Conservation (phyloP, 306 rosid species). For the Sicyos baderoa region DNA sequence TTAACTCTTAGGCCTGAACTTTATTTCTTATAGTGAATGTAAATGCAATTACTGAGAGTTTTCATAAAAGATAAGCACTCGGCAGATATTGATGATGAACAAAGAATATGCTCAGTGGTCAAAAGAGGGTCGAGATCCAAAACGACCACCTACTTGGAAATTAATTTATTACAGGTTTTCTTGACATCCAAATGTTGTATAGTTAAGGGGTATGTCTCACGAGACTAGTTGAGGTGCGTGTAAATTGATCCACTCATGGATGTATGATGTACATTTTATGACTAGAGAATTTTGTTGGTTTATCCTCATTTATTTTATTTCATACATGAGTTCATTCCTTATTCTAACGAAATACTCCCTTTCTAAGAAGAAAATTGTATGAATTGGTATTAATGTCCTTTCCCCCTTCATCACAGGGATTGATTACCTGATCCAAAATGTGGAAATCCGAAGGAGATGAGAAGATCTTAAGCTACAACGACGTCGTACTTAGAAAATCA, state of each 20-base stretch:
- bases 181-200: too few species aligned
- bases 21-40: background rate
- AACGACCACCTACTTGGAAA: too few species aligned
- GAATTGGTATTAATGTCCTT: background rate
- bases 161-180: too few species aligned
- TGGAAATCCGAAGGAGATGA: constrained; percentile 37
- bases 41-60: background rate
- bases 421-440: background rate
- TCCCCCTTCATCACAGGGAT: background rate
- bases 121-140: too few species aligned
- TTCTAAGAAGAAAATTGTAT: background rate
- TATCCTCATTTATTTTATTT: background rate
- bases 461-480: constrained; percentile 76
- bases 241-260: too few species aligned
- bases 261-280: background rate
- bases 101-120: too few species aligned
- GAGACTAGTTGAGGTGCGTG: too few species aligned
- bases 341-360: background rate
- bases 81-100: background rate
- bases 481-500: constrained; percentile 68
- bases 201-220: too few species aligned
- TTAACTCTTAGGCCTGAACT: background rate
- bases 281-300: background rate
- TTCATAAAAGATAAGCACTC: background rate
- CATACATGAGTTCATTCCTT: background rate